Evolutionary conservation across 371 early-diverging fungal genomes (phyloP).

Genomic region (Rhizopus stolonifer): DNA sequence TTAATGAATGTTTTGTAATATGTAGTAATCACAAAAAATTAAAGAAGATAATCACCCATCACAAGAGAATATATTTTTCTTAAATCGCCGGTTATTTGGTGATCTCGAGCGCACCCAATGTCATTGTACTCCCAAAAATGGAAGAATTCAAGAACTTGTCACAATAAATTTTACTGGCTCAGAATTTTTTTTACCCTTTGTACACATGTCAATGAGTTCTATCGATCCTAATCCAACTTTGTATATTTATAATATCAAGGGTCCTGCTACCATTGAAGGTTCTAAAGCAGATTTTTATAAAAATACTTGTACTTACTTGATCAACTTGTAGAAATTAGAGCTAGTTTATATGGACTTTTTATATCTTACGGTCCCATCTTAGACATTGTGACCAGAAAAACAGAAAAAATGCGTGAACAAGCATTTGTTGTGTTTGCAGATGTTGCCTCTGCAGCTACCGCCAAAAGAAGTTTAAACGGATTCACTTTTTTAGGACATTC

Average conservation of each 20-base stretch:
- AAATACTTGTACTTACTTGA: neutral
- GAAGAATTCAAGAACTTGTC: no score
- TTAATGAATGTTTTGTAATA: neutral
- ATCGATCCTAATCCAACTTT: slow-evolving; percentile 67
- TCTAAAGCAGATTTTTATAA: slow-evolving; percentile 3
- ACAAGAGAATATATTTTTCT: no score
- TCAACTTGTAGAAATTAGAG: slow-evolving; percentile 61
- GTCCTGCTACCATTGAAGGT: slow-evolving; percentile 70
- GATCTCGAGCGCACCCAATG: no score
- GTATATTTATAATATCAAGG: slow-evolving; percentile 64
- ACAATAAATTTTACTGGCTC: no score
- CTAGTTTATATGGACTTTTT: slow-evolving; percentile 72
- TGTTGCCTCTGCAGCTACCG: slow-evolving; percentile 72
- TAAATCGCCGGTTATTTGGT: no score
- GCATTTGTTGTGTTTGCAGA: slow-evolving; percentile 90
- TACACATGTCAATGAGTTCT: slow-evolving; percentile 18
- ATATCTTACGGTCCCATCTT: slow-evolving; percentile 83
- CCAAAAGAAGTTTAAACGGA: slow-evolving; percentile 74
- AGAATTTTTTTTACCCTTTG: no score
- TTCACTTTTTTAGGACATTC: slow-evolving; percentile 72
- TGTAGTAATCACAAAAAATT: neutral
- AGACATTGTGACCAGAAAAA: slow-evolving; percentile 78
- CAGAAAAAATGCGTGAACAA: slow-evolving; percentile 89
- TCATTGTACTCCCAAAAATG: no score
- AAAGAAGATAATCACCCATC: neutral